Percentiles rank a stretch among this genome's conserved stretches.
Evolutionary conservation across 2,329 filamentous ascomycete species (phyloP).

Genomic region (Pestalotiopsis fici): DNA sequence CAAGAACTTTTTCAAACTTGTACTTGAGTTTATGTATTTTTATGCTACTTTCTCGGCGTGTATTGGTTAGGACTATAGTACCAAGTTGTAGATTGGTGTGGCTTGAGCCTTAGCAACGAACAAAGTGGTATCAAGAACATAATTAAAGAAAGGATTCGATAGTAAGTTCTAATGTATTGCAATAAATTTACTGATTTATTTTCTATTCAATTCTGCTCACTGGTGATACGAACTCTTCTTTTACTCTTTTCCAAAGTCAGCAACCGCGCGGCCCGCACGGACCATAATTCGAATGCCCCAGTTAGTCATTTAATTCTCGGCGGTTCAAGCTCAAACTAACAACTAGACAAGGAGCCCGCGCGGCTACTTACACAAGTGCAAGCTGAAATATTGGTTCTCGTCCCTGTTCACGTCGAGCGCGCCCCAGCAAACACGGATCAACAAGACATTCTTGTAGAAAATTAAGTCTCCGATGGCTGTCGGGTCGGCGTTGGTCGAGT

Average conservation of each 20-base stretch:
- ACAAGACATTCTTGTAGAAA: background rate
- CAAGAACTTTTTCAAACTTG: no score
- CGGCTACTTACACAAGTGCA: background rate
- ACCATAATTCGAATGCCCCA: background rate
- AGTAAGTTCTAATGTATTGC: no score
- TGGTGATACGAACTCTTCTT: background rate
- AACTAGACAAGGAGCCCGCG: background rate
- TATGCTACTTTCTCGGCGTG: no score
- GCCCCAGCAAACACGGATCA: background rate
- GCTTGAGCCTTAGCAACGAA: no score
- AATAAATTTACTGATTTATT: no score
- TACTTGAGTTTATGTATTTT: no score
- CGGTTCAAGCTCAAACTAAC: no score
- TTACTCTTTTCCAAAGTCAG: background rate
- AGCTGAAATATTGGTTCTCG: background rate
- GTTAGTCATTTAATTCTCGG: background rate
- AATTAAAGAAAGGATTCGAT: no score
- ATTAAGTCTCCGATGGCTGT: background rate
- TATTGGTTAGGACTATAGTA: no score
- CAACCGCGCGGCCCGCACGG: slow-evolving; percentile 1
- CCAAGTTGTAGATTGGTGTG: no score
- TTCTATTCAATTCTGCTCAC: background rate
- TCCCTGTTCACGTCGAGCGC: background rate
- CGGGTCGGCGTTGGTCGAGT: background rate
- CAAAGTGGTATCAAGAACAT: no score